phyloP scores from a whole-genome alignment of 192 early-diverging fungal species.

The Podila horticola region DNA sequence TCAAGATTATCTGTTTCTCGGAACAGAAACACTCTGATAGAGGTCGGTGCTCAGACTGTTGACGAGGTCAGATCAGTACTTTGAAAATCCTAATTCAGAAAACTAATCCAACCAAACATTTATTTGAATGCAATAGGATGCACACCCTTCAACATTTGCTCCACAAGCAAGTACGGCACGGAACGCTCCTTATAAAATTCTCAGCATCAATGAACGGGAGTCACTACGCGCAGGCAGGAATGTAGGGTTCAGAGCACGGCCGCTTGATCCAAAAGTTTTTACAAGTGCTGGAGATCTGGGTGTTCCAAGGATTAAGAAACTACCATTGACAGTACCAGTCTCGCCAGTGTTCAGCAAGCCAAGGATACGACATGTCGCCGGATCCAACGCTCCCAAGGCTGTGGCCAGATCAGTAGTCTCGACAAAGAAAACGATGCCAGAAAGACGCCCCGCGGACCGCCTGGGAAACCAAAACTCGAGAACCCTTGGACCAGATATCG shows the following conservation, averaged over 20 bases:
- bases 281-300: constrained; percentile 37
- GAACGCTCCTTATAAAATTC: constrained; percentile 19
- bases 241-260: constrained; percentile 13
- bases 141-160: not conserved
- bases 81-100: too few relatives aligned
- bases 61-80: too few relatives aligned
- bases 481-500: too few relatives aligned
- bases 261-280: constrained; percentile 25
- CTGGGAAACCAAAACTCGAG: not conserved
- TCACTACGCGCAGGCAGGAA: constrained; percentile 7
- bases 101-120: too few relatives aligned
- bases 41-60: too few relatives aligned
- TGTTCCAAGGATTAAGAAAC: constrained; percentile 27
- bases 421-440: not conserved
- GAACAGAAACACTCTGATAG: too few relatives aligned
- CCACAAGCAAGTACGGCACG: constrained; percentile 2
- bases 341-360: constrained; percentile 36
- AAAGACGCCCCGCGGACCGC: not conserved
- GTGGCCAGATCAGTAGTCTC: not conserved
- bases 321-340: constrained; percentile 28
- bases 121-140: not conserved
- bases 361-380: not conserved
- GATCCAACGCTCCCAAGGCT: not conserved
- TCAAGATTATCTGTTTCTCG: too few relatives aligned
- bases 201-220: constrained; percentile 26